Base-by-base conservation (phyloP, 495 filamentous ascomycete species). In the Monascus purpureus region DNA sequence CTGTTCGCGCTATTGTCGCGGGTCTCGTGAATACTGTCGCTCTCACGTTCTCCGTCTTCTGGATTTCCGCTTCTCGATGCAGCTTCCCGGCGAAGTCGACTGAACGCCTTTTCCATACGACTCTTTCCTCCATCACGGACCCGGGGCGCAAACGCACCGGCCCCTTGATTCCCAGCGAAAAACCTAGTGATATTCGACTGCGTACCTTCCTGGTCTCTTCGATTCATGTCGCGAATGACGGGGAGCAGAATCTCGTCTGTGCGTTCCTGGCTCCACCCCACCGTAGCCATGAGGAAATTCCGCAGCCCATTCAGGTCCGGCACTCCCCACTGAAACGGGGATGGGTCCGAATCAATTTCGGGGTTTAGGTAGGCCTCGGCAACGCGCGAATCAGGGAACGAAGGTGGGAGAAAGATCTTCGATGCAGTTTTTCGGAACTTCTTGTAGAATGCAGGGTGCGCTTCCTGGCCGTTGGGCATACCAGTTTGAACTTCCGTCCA, bases 151-250 rank as follows among this genome's bases (percentile, higher is more conserved):
- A 90, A 93, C 1, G 74, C 75, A 29, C 80, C 76, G 23, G 63
- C 64, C 0, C 78, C 77, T 0, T 72, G 71, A 2, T 55, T 56
- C 1, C 76, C 73, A 13, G 65, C 60, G 52, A 96, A 90, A 48
- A 74, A 97, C 15, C 73, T 66, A n/a, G 90, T 97, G 41, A 97
- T 93, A 49, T 96, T 97, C 18, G 73, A 75, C 64, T 97, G 90
- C 13, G 87, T 94, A 1, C 92, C 90, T 52, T 96, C 90, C 8
- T 68, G 65, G 37, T 79, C 76, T 20, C 88, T 63, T 1, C 70
- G 68, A 52, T 95, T 95, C 82, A 96, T 92, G 48, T 96, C 92
- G 29, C 73, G 65, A 20, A 97, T 84, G 0, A 97, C 92, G 0
- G 90, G 90, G 7, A 96, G 81, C 2, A 97, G 69, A 2, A 96